Conservation (phyloP, 257 asterid species). For the Fraxinus pennsylvanica region DNA sequence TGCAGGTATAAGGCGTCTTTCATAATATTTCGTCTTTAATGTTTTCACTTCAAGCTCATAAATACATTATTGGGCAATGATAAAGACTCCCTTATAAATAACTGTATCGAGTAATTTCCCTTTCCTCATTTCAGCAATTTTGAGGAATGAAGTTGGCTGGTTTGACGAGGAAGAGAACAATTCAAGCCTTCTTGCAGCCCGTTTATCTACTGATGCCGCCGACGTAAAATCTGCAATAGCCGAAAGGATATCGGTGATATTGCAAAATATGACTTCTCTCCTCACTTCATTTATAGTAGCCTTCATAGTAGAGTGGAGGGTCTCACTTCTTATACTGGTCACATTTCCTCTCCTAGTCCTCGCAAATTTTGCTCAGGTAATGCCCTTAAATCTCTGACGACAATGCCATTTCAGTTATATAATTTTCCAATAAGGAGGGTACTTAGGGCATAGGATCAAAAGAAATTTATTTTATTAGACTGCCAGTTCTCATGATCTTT, state of each 20-base stretch:
- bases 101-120: not conserved
- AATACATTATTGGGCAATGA: no score
- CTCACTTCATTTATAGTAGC: conserved; percentile 95
- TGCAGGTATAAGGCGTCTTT: no score
- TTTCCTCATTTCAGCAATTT: conserved; percentile 57
- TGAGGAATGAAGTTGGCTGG: conserved; percentile 97
- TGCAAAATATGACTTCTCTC: conserved; percentile 96
- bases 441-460: not conserved
- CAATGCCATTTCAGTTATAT: not conserved
- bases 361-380: conserved; percentile 98
- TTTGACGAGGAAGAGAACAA: conserved; percentile 97
- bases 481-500: not conserved
- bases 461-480: not conserved
- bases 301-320: conserved; percentile 94
- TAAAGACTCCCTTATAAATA: not conserved
- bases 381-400: conserved; percentile 8
- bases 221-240: conserved; percentile 95
- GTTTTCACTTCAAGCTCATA: no score
- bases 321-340: conserved; percentile 76
- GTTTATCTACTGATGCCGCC: conserved; percentile 86
- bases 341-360: conserved; percentile 96
- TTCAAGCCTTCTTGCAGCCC: conserved; percentile 84
- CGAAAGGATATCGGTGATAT: conserved; percentile 89
- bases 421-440: no score
- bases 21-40: no score